phyloP scores from a whole-genome alignment of 148 eudicot genomes.

The Silene uniflora region DNA sequence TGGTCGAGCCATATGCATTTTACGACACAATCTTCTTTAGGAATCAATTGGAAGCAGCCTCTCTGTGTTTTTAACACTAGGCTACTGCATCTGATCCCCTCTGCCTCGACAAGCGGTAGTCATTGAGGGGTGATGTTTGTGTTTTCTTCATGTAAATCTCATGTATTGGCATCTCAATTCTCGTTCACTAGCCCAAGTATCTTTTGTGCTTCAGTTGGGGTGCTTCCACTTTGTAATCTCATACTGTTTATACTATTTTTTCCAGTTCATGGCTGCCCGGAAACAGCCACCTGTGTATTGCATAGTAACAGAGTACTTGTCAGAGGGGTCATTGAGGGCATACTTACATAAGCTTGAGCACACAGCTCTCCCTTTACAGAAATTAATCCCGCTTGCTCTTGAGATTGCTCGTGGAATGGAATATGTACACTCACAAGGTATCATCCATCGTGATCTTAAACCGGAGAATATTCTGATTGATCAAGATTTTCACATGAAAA shows the following conservation, averaged over 20 bases:
- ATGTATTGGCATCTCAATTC: no score
- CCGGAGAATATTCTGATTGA: slow-evolving; percentile 79
- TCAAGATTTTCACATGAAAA: slow-evolving; percentile 60
- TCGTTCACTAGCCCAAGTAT: no score
- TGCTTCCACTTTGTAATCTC: background rate
- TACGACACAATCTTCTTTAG: background rate
- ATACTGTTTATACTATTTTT: slow-evolving; percentile 3
- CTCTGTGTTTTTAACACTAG: no score
- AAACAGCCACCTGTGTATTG: slow-evolving; percentile 75
- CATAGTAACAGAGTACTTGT: slow-evolving; percentile 69
- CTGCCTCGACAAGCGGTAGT: no score
- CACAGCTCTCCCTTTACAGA: slow-evolving; percentile 49
- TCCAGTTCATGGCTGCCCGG: slow-evolving; percentile 82
- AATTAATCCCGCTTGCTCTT: slow-evolving; percentile 52
- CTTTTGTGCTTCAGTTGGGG: no score
- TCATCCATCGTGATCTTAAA: slow-evolving; percentile 89
- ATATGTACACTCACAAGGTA: slow-evolving; percentile 83
- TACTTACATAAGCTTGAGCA: slow-evolving; percentile 77
- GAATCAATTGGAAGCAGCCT: no score
- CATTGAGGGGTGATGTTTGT: no score
- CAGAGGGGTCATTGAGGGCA: slow-evolving; percentile 82
- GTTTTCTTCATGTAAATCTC: background rate
- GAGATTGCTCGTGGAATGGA: slow-evolving; percentile 94
- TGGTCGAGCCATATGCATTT: background rate
- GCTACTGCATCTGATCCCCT: no score